phyloP scores from a whole-genome alignment of 768 basidiomycete genomes.

The Suillus placidus region DNA sequence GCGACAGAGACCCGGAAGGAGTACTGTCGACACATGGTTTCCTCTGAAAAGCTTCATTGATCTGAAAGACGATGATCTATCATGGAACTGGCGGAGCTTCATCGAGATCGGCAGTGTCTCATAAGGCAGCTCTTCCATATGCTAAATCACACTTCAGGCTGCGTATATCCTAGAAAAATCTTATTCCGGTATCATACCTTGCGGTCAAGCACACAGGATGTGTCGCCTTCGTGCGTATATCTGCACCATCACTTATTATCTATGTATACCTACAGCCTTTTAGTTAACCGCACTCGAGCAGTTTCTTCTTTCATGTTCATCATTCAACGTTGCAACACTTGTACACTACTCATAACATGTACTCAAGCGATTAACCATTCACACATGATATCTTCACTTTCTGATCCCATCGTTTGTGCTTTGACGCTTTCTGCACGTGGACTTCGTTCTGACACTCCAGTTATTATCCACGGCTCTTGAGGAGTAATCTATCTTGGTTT shows the following conservation, averaged over 20 bases:
- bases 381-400: not conserved
- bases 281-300: not conserved
- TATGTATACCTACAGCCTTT: constrained; percentile 14
- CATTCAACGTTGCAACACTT: not conserved
- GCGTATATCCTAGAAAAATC: constrained; percentile 11
- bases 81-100: constrained; percentile 65
- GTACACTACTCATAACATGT: constrained; percentile 1
- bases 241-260: constrained; percentile 21
- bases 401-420: not conserved
- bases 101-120: constrained; percentile 52
- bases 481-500: not conserved
- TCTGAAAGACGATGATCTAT: constrained; percentile 50
- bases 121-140: constrained; percentile 8
- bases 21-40: constrained; percentile 55
- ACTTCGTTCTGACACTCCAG: not conserved
- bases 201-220: constrained; percentile 10
- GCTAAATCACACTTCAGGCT: not conserved
- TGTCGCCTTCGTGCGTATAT: constrained; percentile 25
- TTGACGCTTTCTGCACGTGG: not conserved
- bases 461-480: not conserved
- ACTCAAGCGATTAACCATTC: not conserved
- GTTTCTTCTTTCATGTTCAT: constrained; percentile 7
- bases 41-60: constrained; percentile 69
- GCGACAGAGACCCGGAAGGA: constrained; percentile 33
- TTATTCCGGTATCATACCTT: constrained; percentile 21